Conservation (phyloP, 2,329 filamentous ascomycete species). For the Metarhizium robertsii region DNA sequence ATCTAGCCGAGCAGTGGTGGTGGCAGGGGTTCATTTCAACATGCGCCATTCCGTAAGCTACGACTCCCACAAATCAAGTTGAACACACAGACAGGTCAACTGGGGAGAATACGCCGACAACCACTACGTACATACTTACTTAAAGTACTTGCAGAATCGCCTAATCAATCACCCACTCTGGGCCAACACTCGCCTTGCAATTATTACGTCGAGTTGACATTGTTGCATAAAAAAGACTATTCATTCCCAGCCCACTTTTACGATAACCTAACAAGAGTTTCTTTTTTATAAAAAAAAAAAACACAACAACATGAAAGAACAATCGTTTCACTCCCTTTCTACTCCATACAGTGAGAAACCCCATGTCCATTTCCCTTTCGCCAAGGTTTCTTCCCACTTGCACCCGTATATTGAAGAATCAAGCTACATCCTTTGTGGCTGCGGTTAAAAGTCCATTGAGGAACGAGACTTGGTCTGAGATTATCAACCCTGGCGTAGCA, state of each 20-base stretch:
- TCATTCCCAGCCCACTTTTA: background rate
- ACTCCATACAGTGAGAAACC: constrained; percentile 1
- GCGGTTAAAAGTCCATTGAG: background rate
- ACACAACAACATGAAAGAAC: background rate
- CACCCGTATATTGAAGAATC: background rate
- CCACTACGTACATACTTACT: no score
- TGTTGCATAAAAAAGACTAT: background rate
- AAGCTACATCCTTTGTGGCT: background rate
- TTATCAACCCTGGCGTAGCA: background rate
- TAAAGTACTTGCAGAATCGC: no score
- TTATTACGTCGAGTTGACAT: no score
- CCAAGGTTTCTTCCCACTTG: no score
- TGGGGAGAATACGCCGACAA: no score
- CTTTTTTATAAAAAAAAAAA: background rate
- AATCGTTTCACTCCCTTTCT: background rate
- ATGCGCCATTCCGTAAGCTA: no score
- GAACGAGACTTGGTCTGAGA: background rate
- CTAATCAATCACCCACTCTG: no score
- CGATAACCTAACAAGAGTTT: background rate
- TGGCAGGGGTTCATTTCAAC: no score
- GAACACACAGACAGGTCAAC: no score
- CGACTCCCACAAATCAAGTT: no score
- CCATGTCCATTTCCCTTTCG: background rate
- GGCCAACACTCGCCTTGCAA: no score
- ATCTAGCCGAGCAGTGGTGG: no score